Evolutionary conservation across 495 filamentous ascomycete species (phyloP).

Genomic region (Xylaria venustula): DNA sequence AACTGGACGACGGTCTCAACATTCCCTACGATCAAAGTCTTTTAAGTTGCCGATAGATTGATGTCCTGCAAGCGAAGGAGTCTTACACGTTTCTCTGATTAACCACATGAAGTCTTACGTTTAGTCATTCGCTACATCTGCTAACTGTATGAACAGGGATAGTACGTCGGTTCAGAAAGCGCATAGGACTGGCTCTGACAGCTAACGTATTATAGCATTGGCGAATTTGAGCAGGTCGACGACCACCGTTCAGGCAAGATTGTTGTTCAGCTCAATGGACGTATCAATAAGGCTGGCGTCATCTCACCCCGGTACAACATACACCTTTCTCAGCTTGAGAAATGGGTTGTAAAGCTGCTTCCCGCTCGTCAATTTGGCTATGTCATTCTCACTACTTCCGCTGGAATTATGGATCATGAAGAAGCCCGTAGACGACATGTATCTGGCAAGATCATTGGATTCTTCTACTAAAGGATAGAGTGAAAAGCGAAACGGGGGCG

Average conservation of each 20-base stretch:
- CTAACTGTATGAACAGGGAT: conserved; percentile 68
- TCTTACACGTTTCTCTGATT: conserved; percentile 93
- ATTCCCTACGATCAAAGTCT: conserved; percentile 81
- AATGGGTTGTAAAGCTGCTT: conserved; percentile 97
- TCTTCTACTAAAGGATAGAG: conserved; percentile 77
- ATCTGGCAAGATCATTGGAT: conserved; percentile 92
- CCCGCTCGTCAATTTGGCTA: conserved; percentile 99
- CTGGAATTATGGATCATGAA: conserved; percentile 99
- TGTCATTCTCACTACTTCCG: conserved; percentile 97
- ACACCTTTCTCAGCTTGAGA: conserved; percentile 93
- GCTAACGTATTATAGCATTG: conserved; percentile 56
- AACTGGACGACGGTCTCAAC: conserved; percentile 93
- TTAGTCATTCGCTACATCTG: conserved; percentile 84
- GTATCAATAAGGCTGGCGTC: conserved; percentile 98
- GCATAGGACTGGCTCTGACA: background rate
- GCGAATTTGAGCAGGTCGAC: conserved; percentile 99
- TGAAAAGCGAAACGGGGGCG: conserved; percentile 17
- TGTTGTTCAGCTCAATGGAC: conserved; percentile 48
- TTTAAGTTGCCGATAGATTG: conserved; percentile 99
- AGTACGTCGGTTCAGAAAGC: conserved; percentile 29
- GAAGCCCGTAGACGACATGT: conserved; percentile 98
- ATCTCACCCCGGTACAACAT: conserved; percentile 99
- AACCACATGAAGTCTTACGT: conserved; percentile 72
- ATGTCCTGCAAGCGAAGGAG: conserved; percentile 55
- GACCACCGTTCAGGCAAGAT: conserved; percentile 82